Percentiles rank a stretch among this genome's conserved stretches.
phyloP scores from a whole-genome alignment of 1,284 basidiomycete genomes.

The Bjerkandera adusta region DNA sequence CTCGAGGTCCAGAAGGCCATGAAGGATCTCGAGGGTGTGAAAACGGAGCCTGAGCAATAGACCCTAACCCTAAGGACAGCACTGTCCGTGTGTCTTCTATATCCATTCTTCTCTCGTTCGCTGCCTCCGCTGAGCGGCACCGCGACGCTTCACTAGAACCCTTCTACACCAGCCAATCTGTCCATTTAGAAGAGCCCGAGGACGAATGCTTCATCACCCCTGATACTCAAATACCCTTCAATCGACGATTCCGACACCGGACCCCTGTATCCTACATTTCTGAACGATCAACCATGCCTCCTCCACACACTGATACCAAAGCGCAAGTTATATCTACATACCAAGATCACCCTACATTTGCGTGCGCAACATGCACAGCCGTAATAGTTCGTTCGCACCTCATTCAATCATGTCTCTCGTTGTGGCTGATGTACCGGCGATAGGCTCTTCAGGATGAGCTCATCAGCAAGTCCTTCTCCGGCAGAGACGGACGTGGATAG shows the following conservation, averaged over 20 bases:
- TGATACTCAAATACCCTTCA: too few species aligned
- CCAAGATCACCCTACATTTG: conserved; percentile 57
- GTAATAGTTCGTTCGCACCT: conserved; percentile 62
- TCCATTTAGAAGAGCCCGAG: too few species aligned
- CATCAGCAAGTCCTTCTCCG: conserved; percentile 84
- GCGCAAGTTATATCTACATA: conserved; percentile 54
- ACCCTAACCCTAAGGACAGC: conserved; percentile 3
- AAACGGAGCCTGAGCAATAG: conserved; percentile 4
- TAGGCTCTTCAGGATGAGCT: conserved; percentile 84
- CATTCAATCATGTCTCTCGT: not conserved
- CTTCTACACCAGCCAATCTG: too few species aligned
- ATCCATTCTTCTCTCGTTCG: not conserved
- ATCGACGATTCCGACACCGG: too few species aligned
- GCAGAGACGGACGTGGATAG: conserved; percentile 82
- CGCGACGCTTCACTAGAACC: too few species aligned
- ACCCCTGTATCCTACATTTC: not conserved
- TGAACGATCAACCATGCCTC: conserved; percentile 1
- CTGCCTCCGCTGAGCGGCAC: too few species aligned
- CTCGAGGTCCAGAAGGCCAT: conserved; percentile 75
- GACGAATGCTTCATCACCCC: too few species aligned
- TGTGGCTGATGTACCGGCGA: not conserved
- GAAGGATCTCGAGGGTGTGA: conserved; percentile 45
- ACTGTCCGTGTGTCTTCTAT: not conserved
- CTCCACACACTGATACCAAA: conserved; percentile 39
- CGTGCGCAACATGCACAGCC: conserved; percentile 63